Conservation (phyloP, 495 filamentous ascomycete genomes). For the Cenococcum geophilum region DNA sequence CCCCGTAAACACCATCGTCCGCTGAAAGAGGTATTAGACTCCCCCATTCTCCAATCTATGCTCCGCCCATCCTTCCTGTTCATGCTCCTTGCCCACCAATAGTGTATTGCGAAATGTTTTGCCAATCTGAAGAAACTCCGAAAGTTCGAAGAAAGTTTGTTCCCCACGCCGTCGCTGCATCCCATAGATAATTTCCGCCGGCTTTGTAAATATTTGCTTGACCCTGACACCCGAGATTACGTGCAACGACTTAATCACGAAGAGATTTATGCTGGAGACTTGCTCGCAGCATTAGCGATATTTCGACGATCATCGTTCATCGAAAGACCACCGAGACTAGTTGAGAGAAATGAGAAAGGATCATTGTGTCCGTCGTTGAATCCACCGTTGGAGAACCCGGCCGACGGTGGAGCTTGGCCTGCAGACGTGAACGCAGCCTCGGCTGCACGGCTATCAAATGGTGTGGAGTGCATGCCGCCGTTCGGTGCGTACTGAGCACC, state of each 20-base stretch:
- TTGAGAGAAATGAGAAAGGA: slow-evolving; percentile 70
- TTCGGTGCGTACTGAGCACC: slow-evolving; percentile 61
- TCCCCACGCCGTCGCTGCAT: slow-evolving; percentile 1
- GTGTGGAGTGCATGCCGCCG: slow-evolving; percentile 48
- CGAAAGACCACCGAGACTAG: slow-evolving; percentile 70
- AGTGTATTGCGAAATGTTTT: background rate
- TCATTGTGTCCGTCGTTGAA: slow-evolving; percentile 44
- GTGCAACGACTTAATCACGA: background rate
- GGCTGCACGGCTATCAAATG: slow-evolving; percentile 81
- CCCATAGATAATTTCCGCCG: background rate
- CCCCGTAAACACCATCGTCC: slow-evolving; percentile 3
- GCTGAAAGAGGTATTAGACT: slow-evolving; percentile 5
- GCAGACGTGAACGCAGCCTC: slow-evolving; percentile 89
- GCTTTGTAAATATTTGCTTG: background rate
- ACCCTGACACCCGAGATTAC: slow-evolving; percentile 1
- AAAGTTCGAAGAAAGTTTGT: background rate
- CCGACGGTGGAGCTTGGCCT: slow-evolving; percentile 56
- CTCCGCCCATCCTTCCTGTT: background rate
- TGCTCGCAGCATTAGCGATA: slow-evolving; percentile 59
- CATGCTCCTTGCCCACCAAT: slow-evolving; percentile 4
- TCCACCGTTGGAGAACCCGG: slow-evolving; percentile 51
- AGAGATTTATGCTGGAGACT: slow-evolving; percentile 54
- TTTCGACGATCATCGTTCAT: slow-evolving; percentile 68
- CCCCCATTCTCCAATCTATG: slow-evolving; percentile 5
- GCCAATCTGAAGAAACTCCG: slow-evolving; percentile 10